Base-by-base conservation (phyloP, 192 early-diverging fungal genomes). In the Mortierella claussenii region DNA sequence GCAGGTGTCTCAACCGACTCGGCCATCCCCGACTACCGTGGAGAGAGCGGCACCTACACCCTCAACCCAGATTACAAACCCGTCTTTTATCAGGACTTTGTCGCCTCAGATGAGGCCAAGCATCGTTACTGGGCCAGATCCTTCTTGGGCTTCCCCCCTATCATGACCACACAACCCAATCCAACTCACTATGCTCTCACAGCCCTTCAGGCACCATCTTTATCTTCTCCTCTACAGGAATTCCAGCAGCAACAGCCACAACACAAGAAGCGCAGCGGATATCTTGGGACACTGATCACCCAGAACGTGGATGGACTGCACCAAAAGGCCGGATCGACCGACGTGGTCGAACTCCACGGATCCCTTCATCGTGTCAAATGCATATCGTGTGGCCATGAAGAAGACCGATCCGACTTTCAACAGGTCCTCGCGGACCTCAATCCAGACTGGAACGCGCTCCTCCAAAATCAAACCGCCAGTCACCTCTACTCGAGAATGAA, bases 261-360 rank as follows among this genome's bases (percentile, higher is more conserved):
- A 20, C 8, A 21, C 18, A 10, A 40, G 8, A 40, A 40, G 13
- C 7, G 13, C 7, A 40, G 37, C 13, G 49, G 49, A 26, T 67
- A 82, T 63, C 53, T 91, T 47, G 44, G 62, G 12, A 74, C 88
- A 31, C 49, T 98, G 24, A 89, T 97, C 30, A 97, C 96, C 10
- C 96, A 98, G 61, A 98, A 98, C 68, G 96, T 98, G 21, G 96
- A 98, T 57, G 87, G 89, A 2, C 68, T 97, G 73, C 93, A 96
- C 52, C 73, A 81, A 30, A 81, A 76, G 24, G 87, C 87, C 10
- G 91, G 90, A 31, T 60, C 85, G 37, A 60, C 70, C 2, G 59
- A 82, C 18, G 80, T 93, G 7, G 52, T 94, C n/a, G 96, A 98
- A 75, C 78, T 98, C 15, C 96, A 98, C 55, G 96, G 96, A 10